These are phyloP conservation scores for Osmanthus fragrans DNA, from an alignment of 257 asterid genomes.

Conservation along the genomic window DNA sequence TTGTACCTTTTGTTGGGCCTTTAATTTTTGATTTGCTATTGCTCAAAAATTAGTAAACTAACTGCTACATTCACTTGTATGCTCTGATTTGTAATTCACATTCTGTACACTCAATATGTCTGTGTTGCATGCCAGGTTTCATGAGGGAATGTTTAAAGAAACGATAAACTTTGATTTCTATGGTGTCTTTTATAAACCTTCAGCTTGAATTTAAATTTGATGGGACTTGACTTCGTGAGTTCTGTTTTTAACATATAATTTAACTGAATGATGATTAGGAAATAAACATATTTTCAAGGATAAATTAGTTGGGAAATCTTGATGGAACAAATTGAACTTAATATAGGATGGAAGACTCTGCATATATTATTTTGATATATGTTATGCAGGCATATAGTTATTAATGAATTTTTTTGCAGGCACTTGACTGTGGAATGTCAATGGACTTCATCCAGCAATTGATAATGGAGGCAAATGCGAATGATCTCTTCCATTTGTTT, in stretches of 20 bases:
- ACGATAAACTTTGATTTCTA: not conserved
- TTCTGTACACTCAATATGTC: not conserved
- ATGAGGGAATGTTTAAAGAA: not conserved
- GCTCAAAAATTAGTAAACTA: slow-evolving; percentile 15
- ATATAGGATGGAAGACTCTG: not conserved
- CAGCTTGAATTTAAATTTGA: not conserved
- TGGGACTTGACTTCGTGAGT: slow-evolving; percentile 1
- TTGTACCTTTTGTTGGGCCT: slow-evolving; percentile 4
- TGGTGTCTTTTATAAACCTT: not conserved
- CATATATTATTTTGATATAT: not conserved
- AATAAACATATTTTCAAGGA: not conserved
- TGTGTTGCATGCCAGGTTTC: slow-evolving; percentile 4
- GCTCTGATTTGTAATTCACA: slow-evolving; percentile 2
- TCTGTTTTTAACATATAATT: not conserved
- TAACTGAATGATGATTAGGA: not conserved
- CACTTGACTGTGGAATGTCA: slow-evolving; percentile 56
- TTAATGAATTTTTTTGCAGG: slow-evolving; percentile 42
- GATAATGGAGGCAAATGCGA: slow-evolving; percentile 66
- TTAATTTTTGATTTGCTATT: not conserved
- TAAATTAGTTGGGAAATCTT: not conserved
- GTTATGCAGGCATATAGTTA: not conserved
- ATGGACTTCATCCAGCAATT: slow-evolving; percentile 62
- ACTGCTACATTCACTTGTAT: slow-evolving; percentile 7
- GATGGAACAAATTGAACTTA: not conserved
- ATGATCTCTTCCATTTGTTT: slow-evolving; percentile 36